These are phyloP conservation scores for Penicillium decumbens DNA, from an alignment of 2,329 filamentous ascomycete species.

Conservation along the genomic window DNA sequence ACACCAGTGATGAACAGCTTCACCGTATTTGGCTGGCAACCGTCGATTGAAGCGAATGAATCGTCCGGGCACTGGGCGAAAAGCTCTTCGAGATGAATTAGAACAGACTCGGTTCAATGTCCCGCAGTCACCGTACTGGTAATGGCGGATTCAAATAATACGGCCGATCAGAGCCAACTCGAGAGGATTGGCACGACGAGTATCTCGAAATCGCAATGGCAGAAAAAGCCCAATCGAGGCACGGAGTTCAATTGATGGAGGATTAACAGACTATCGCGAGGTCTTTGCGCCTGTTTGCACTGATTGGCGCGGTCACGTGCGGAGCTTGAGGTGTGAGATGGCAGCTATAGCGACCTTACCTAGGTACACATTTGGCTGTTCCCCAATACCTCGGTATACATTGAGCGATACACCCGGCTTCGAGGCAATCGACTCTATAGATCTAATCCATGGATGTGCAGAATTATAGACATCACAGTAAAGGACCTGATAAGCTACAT, in stretches of 20 bases:
- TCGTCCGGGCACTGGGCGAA: not conserved
- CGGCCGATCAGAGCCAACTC: not conserved
- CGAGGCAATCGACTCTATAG: not conserved
- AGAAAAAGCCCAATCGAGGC: not conserved
- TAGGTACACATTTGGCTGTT: not conserved
- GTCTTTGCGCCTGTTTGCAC: constrained; percentile 15
- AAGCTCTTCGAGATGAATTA: not conserved
- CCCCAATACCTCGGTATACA: not conserved
- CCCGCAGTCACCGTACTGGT: not conserved
- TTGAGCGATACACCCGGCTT: not conserved
- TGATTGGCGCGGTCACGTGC: constrained; percentile 17
- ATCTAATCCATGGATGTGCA: too few relatives aligned
- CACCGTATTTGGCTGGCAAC: too few relatives aligned
- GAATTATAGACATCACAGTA: not conserved
- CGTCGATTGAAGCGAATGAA: not conserved
- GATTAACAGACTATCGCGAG: constrained; percentile 1
- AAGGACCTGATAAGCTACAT: not conserved
- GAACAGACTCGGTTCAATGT: not conserved
- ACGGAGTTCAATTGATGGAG: constrained; percentile 2
- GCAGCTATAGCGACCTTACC: not conserved
- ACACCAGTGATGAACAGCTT: not conserved
- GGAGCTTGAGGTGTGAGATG: not conserved
- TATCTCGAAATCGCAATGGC: not conserved
- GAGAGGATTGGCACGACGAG: not conserved
- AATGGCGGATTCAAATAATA: not conserved